Percentiles rank a stretch among this genome's conserved stretches.
Evolutionary conservation across 2,329 filamentous ascomycete genomes (phyloP).

Genomic region (Cytospora schulzeri): DNA sequence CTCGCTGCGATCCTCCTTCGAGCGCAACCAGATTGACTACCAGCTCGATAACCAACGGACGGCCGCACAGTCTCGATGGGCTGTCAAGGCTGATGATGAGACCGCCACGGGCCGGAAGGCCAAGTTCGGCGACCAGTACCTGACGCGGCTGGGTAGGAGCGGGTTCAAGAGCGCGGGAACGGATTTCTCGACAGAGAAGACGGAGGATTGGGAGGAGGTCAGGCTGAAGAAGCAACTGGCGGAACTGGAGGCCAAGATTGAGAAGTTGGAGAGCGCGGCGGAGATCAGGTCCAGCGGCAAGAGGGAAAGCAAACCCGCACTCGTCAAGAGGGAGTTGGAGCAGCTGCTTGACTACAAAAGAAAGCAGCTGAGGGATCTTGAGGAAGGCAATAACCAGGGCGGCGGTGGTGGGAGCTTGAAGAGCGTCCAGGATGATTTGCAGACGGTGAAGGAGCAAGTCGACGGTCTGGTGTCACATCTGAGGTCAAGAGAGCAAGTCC

Average conservation of each 20-base stretch:
- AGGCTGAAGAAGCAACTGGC: constrained; percentile 88
- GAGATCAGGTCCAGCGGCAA: constrained; percentile 64
- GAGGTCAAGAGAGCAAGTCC: constrained; percentile 70
- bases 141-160: constrained; percentile 84
- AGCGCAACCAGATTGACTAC: constrained; percentile 96
- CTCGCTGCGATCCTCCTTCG: constrained; percentile 87
- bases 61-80: constrained; percentile 73
- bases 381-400: constrained; percentile 69
- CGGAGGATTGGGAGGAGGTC: constrained; percentile 97
- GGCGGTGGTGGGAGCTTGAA: constrained; percentile 74
- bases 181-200: constrained; percentile 83
- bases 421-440: constrained; percentile 80
- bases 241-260: constrained; percentile 86
- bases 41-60: constrained; percentile 76
- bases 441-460: constrained; percentile 90
- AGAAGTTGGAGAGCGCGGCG: constrained; percentile 74
- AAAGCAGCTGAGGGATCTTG: constrained; percentile 72
- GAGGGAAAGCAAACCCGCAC: constrained; percentile 79
- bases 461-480: constrained; percentile 87
- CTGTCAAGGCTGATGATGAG: constrained; percentile 73
- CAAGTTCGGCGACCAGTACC: constrained; percentile 96
- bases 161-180: constrained; percentile 83
- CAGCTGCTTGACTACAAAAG: constrained; percentile 95
- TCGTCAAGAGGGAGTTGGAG: constrained; percentile 93
- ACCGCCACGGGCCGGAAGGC: constrained; percentile 88